Base-by-base conservation (phyloP, 805 yeast species). In the Ogataea nonfermentans region DNA sequence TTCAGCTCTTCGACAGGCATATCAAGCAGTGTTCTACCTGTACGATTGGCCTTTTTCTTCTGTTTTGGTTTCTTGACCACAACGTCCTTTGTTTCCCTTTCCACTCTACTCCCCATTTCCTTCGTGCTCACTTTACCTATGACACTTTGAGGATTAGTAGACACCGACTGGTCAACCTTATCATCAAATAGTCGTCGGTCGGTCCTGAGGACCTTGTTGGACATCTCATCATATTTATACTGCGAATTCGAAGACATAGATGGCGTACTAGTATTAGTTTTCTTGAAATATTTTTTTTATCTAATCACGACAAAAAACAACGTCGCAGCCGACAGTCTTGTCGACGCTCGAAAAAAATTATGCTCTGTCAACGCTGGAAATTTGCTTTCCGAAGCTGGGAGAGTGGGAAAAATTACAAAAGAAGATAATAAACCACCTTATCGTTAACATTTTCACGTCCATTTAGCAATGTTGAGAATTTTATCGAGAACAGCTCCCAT, bases 181-280 rank as follows among this genome's bases (percentile, higher is more conserved):
- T 56, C 61, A 34, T 73, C 71, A 35, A 76, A 57, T 26, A 78
- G 63, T 35, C 80, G 60, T 44, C 71, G 67, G 56, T 82, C 87
- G 45, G 73, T 75, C 46, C 71, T 65, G 20, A 81, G 69, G 45
- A 86, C 91, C 66, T 81, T 81, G 51, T 81, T 84, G 35, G 95
- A 74, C 89, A 86, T 82, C 55, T 77, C 85, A 57, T 79, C 83
- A 51, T 79, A 77, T 48, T 78, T 71, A 60, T 79, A 81, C 47
- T 52, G 57, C 24, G 41, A 37, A 27, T 37, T 37, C 13, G 41
- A 37, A 25, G 41, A 31, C 41, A 37, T 37, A 24, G 15, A 22
- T 22, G 19, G 32, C 27, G 12, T 16, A 9, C 24, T 24, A 9
- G 14, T 20, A 12, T 39, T 32, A n/a, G n/a, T n/a, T n/a, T 27